Base-by-base conservation (phyloP, 1,139 yeast genomes). In the Suhomyces maxii region DNA sequence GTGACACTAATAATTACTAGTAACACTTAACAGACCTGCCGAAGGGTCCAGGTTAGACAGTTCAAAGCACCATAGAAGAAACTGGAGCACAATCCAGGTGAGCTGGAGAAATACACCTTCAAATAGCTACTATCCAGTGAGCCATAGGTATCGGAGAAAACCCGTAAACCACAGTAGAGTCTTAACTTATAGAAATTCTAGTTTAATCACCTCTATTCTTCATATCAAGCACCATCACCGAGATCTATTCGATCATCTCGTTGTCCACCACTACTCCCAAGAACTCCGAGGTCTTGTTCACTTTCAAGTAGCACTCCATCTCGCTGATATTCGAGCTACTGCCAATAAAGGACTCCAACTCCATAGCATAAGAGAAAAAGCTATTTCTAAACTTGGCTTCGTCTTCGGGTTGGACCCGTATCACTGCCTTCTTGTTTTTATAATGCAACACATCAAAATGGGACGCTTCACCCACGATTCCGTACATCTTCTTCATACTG, bases 391-490 rank as follows among this genome's bases (percentile, higher is more conserved):
- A 67, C 46, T 51, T 57, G 12, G 57, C 59, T 42, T 52, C 53
- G 48, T 72, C 77, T 34, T 65, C 62, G 6, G 49, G 46, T 48
- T 67, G 62, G 13, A 64, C 57, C 51, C 66, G 53, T 6, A 71
- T 50, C 4, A 63, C 46, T 49, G 44, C 62, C 47, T 44, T 49
- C 36, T 36, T 52, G 34, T 40, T 54, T 44, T 48, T 47, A 32
- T 44, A 47, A 32, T 64, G 65, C 43, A 75, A 51, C 13, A 76
- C 55, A 49, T 77, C 82, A 18, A 69, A 62, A 9, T 69, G 71
- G 1, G 69, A 59, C 3, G 79, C 65, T 37, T 68, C 69, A 1
- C 81, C 82, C 25, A 67, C 51, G 3, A 69, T 35, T 1, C 82
- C 82, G 36, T 67, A 59, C 40, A 67, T 59, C 42, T 63, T 62